A percentile compares a stretch with the other conserved stretches of the same genome.
Conservation (phyloP, 768 basidiomycete genomes). For the Lactarius hengduanensis region DNA sequence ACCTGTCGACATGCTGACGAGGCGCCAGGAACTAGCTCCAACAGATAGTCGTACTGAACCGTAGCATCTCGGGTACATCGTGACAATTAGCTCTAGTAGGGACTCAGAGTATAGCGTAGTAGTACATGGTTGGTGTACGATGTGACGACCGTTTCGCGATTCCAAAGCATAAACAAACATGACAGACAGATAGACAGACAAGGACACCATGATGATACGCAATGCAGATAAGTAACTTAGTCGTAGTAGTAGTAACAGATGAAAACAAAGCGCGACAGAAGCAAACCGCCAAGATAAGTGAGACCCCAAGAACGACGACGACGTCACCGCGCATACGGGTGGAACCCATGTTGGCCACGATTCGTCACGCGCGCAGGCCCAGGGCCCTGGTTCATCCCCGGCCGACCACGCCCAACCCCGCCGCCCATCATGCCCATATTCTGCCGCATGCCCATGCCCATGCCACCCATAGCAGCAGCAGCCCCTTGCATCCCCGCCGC, state of each 20-base stretch:
- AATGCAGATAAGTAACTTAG: not conserved
- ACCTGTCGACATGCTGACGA: not conserved
- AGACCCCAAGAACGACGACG: not conserved
- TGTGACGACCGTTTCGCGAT: not conserved
- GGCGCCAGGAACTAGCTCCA: not conserved
- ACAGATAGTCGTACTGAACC: not conserved
- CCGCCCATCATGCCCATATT: constrained; percentile 32
- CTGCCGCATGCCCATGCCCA: constrained; percentile 40
- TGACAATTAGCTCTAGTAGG: not conserved
- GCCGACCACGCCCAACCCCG: constrained; percentile 59
- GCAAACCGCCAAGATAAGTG: not conserved
- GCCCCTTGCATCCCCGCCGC: constrained; percentile 14
- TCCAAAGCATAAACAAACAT: not conserved
- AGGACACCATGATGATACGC: not conserved
- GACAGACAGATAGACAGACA: not conserved
- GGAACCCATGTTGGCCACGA: constrained; percentile 78
- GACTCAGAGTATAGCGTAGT: not conserved
- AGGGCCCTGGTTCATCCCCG: constrained; percentile 52
- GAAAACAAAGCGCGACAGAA: not conserved
- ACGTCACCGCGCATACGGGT: constrained; percentile 71
- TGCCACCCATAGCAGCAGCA: constrained; percentile 28
- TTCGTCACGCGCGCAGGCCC: constrained; percentile 53
- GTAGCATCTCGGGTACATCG: not conserved
- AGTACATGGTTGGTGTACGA: not conserved
- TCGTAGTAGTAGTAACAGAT: not conserved